Evolutionary conservation across 805 yeast species (phyloP), one percentile per base, ranked within the genome.

Genomic region (Ogataea dorogensis): DNA sequence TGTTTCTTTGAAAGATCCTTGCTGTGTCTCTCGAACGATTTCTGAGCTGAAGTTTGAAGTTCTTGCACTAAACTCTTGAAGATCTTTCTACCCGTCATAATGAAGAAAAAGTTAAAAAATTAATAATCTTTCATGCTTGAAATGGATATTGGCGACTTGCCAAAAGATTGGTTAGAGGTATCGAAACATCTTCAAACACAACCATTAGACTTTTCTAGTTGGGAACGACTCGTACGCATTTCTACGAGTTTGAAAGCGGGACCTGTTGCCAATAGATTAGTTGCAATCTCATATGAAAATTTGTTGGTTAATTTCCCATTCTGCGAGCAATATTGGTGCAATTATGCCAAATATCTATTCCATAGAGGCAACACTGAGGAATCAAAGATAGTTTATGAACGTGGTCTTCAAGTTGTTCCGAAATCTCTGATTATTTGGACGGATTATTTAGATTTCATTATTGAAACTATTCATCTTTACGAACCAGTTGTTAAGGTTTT

Each of bases 281-380:
- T 77, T 22, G 49, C 70, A 28, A 41, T 57, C 3, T 52, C 73
- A 2, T 75, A 68, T 44, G 63, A 62, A 28, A 63, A 68, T 24
- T 51, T 77, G 10, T 58, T 79, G 11, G 53, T 54, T 1, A 63
- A 65, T 30, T 78, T 58, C 46, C 85, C 86, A 0, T 52, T 60
- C 5, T 54, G 71, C 19, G 75, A 70, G 43, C 73, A 71, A 28
- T 75, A 75, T 47, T 79, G 85, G 85, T 57, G 74, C n/a, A 63
- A 69, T 24, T 76, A 61, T 51, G 81, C 82, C 0, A 49, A 56
- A 3, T 60, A 70, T 65, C 71, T 69, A 44, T 71, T 66, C 44
- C 58, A 55, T 20, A 50, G 74, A 19, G 78, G 77, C 1, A 49
- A 64, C 31, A 63, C 74, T 1, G 58, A 56, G 0, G 38, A 42